Evolutionary conservation across 768 basidiomycete species (phyloP).

Genomic region (Cystobasidium ongulense): DNA sequence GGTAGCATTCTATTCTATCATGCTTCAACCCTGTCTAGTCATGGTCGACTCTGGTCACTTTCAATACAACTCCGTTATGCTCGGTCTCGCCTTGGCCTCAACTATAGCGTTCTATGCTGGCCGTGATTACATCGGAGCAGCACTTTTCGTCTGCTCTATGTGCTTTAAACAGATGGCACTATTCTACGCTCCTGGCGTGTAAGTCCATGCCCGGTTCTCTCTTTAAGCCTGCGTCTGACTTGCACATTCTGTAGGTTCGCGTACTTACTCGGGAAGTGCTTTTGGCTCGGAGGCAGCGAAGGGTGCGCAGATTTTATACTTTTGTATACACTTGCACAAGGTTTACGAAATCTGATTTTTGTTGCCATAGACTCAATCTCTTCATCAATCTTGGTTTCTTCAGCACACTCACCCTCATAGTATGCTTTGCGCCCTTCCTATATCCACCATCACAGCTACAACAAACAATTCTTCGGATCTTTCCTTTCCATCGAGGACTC

Average conservation of each 20-base stretch:
- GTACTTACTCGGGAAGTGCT: slow-evolving; percentile 79
- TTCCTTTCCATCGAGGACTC: slow-evolving; percentile 80
- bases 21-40: slow-evolving; percentile 74
- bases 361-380: slow-evolving; percentile 51
- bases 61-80: slow-evolving; percentile 86
- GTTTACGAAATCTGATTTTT: slow-evolving; percentile 63
- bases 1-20: slow-evolving; percentile 57
- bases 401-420: slow-evolving; percentile 57
- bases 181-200: slow-evolving; percentile 80
- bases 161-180: slow-evolving; percentile 94
- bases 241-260: slow-evolving; percentile 52
- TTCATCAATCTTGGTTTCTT: slow-evolving; percentile 61
- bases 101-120: slow-evolving; percentile 62
- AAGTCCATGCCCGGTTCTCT: neutral
- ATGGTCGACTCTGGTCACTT: slow-evolving; percentile 89
- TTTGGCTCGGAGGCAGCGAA: slow-evolving; percentile 61
- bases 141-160: slow-evolving; percentile 73
- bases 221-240: neutral
- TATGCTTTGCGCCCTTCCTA: slow-evolving; percentile 73
- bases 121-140: slow-evolving; percentile 64
- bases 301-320: slow-evolving; percentile 49
- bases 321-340: slow-evolving; percentile 44
- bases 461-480: slow-evolving; percentile 70
- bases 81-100: slow-evolving; percentile 55
- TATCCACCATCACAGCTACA: slow-evolving; percentile 49